These are phyloP conservation scores for Suillus luteus DNA, from an alignment of 768 basidiomycete species.

Conservation along the genomic window DNA sequence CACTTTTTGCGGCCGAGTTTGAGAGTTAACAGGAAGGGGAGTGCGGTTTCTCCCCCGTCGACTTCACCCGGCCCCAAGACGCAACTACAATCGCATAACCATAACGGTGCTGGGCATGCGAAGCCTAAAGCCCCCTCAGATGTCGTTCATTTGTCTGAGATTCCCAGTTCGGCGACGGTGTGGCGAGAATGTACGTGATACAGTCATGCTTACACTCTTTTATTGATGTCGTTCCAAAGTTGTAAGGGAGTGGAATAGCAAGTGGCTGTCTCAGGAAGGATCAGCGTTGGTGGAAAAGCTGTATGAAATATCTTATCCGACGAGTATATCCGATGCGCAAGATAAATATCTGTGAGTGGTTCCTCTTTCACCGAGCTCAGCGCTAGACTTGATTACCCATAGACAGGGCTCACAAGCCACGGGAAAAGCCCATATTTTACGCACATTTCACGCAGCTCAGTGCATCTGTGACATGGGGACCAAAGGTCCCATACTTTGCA, in stretches of 20 bases:
- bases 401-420: conserved; percentile 38
- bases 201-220: conserved; percentile 19
- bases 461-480: conserved; percentile 70
- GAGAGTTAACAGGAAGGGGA: background rate
- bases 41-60: background rate
- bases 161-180: conserved; percentile 45
- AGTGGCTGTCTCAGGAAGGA: conserved; percentile 5
- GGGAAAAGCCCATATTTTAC: conserved; percentile 45
- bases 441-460: conserved; percentile 64
- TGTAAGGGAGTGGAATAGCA: conserved; percentile 8
- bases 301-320: conserved; percentile 49
- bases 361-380: conserved; percentile 11
- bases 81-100: background rate
- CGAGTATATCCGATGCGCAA: conserved; percentile 37
- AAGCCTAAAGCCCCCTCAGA: conserved; percentile 22
- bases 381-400: conserved; percentile 4
- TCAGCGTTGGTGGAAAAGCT: conserved; percentile 50
- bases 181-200: conserved; percentile 53
- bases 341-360: conserved; percentile 49
- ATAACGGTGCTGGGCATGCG: background rate
- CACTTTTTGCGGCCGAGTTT: background rate
- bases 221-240: conserved; percentile 12
- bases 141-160: conserved; percentile 49
- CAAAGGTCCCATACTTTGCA: conserved; percentile 52
- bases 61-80: background rate